Conservation (phyloP, 2,329 filamentous ascomycete species). For the Neonectria neomacrospora region DNA sequence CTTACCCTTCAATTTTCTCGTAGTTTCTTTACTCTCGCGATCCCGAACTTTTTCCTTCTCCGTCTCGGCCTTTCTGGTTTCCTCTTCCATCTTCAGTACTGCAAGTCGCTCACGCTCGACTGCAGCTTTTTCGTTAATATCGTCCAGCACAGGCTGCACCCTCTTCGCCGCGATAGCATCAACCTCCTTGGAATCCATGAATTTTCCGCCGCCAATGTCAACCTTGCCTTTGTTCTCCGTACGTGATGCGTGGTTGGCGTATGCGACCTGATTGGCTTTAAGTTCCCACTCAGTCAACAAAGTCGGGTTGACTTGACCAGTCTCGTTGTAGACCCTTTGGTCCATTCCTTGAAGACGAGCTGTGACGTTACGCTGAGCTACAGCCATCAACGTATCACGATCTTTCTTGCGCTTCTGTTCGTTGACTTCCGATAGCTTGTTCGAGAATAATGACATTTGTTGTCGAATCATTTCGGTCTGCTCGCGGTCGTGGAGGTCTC, state of each 20-base stretch:
- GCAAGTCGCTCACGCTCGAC: slow-evolving; percentile 74
- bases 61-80: slow-evolving; percentile 64
- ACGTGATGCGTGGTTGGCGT: slow-evolving; percentile 71
- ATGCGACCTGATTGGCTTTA: slow-evolving; percentile 76
- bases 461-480: slow-evolving; percentile 77
- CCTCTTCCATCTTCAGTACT: slow-evolving; percentile 71
- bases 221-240: slow-evolving; percentile 65
- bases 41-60: slow-evolving; percentile 61
- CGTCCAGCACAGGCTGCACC: slow-evolving; percentile 85
- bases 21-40: slow-evolving; percentile 63
- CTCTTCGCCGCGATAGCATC: slow-evolving; percentile 81
- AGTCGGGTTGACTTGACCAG: slow-evolving; percentile 76
- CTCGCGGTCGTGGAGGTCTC: slow-evolving; percentile 71
- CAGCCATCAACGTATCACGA: slow-evolving; percentile 78
- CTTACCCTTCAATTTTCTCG: slow-evolving; percentile 70
- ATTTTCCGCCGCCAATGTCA: slow-evolving; percentile 83
- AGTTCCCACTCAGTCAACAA: slow-evolving; percentile 82
- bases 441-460: slow-evolving; percentile 83
- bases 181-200: slow-evolving; percentile 80
- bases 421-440: slow-evolving; percentile 74
- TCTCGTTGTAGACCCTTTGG: slow-evolving; percentile 79
- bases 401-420: slow-evolving; percentile 79
- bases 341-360: slow-evolving; percentile 83
- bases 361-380: slow-evolving; percentile 87
- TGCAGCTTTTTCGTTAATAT: slow-evolving; percentile 84